phyloP scores from a whole-genome alignment of 352 stramenopile species.

The Plasmopara muralis region DNA sequence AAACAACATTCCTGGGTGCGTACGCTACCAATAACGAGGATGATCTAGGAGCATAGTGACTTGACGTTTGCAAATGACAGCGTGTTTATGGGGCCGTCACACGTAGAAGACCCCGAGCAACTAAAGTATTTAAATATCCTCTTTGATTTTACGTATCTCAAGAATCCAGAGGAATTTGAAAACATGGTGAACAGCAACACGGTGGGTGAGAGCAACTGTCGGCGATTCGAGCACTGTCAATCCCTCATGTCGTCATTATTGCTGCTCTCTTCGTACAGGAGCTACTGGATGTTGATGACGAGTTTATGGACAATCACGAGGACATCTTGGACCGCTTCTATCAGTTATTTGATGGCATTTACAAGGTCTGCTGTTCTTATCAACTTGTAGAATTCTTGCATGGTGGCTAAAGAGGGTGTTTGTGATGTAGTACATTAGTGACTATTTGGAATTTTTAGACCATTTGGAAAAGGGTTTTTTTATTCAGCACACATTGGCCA shows the following conservation, averaged over 20 bases:
- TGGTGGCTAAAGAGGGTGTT: no score
- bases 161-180: conserved; percentile 93
- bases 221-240: background rate
- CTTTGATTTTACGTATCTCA: conserved; percentile 94
- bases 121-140: conserved; percentile 90
- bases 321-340: conserved; percentile 86
- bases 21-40: background rate
- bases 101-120: conserved; percentile 85
- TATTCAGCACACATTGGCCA: conserved; percentile 93
- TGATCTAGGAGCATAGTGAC: conserved; percentile 1
- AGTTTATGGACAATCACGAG: conserved; percentile 88
- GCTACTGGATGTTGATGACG: conserved; percentile 86
- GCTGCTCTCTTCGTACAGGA: conserved; percentile 27
- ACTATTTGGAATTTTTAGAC: conserved; percentile 89
- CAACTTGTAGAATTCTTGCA: no score
- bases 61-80: conserved; percentile 25
- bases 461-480: conserved; percentile 92
- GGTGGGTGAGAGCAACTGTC: conserved; percentile 24
- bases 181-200: conserved; percentile 89
- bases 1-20: conserved; percentile 86
- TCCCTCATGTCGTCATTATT: conserved; percentile 2
- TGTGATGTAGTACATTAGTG: conserved; percentile 74
- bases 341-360: conserved; percentile 85
- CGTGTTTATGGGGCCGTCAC: conserved; percentile 79
- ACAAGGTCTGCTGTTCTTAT: conserved; percentile 36